Evolutionary conservation across 2,329 filamentous ascomycete species (phyloP).

Genomic region (Decorospora gaudefroyi): DNA sequence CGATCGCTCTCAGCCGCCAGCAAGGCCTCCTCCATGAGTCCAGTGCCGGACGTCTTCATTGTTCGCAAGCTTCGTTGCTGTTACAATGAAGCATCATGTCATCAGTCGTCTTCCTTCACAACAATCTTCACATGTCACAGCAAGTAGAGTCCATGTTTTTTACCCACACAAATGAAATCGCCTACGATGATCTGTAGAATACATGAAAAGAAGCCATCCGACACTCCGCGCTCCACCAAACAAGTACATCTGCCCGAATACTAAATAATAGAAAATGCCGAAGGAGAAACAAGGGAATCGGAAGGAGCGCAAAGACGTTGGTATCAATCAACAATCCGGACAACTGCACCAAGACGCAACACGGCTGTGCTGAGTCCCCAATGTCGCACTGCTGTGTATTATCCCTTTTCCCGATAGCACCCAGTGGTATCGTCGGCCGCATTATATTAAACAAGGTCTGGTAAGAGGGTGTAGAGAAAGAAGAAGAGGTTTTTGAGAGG

Average conservation of each 20-base stretch:
- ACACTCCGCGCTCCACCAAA: slow-evolving; percentile 38
- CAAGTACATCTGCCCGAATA: slow-evolving; percentile 43
- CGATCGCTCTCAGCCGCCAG: slow-evolving; percentile 34
- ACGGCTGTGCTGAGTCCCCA: slow-evolving; percentile 38
- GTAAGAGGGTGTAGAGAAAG: slow-evolving; percentile 47
- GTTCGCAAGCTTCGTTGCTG: slow-evolving; percentile 7
- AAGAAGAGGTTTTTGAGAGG: slow-evolving; percentile 40
- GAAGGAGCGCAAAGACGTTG: slow-evolving; percentile 51
- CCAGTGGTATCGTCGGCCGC: slow-evolving; percentile 49
- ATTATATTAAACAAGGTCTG: slow-evolving; percentile 50
- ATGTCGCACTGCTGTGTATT: slow-evolving; percentile 44
- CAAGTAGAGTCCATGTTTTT: slow-evolving; percentile 1
- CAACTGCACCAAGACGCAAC: slow-evolving; percentile 45
- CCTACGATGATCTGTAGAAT: slow-evolving; percentile 50
- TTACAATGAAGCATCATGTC: slow-evolving; percentile 7
- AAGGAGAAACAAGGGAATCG: slow-evolving; percentile 40
- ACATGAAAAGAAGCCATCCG: slow-evolving; percentile 47
- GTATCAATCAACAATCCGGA: slow-evolving; percentile 52
- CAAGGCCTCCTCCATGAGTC: slow-evolving; percentile 17
- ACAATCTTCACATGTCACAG: slow-evolving; percentile 10
- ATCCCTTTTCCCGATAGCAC: slow-evolving; percentile 46
- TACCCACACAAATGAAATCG: slow-evolving; percentile 47
- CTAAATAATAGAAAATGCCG: slow-evolving; percentile 46
- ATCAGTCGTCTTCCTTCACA: slow-evolving; percentile 7
- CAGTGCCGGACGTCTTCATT: slow-evolving; percentile 14